phyloP scores from a whole-genome alignment of 331 rosid species.

The Telfairia occidentalis region DNA sequence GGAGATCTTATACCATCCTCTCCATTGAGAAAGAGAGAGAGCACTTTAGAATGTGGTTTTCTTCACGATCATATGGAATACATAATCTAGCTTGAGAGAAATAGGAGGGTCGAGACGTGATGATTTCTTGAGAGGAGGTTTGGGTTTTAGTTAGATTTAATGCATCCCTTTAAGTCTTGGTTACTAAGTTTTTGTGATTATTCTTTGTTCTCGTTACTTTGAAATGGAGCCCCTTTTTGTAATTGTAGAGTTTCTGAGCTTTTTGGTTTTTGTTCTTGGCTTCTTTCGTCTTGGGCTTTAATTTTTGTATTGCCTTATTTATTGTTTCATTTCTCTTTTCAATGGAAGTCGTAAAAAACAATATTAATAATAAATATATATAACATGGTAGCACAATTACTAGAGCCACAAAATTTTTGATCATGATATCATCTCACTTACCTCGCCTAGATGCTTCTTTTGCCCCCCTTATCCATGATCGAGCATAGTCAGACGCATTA shows the following conservation, averaged over 20 bases:
- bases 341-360: too few relatives aligned
- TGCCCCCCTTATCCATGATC: constrained; percentile 59
- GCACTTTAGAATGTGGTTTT: too few relatives aligned
- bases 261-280: background rate
- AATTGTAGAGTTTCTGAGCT: too few relatives aligned
- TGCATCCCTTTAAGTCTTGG: background rate
- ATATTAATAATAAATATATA: too few relatives aligned
- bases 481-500: constrained; percentile 58
- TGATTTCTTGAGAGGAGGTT: background rate
- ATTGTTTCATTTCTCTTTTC: too few relatives aligned
- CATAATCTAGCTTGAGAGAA: too few relatives aligned
- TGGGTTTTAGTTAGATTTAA: background rate
- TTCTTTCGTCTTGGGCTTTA: too few relatives aligned
- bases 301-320: too few relatives aligned
- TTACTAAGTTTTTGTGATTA: background rate
- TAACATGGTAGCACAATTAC: background rate
- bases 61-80: too few relatives aligned
- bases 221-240: too few relatives aligned
- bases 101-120: background rate
- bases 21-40: too few relatives aligned
- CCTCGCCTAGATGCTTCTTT: constrained; percentile 71
- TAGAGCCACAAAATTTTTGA: background rate
- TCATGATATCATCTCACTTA: constrained; percentile 11
- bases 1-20: too few relatives aligned
- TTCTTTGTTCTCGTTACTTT: background rate